Base-by-base conservation (phyloP, 163 green algal genomes). In the Chlamydomonas reinhardtii region DNA sequence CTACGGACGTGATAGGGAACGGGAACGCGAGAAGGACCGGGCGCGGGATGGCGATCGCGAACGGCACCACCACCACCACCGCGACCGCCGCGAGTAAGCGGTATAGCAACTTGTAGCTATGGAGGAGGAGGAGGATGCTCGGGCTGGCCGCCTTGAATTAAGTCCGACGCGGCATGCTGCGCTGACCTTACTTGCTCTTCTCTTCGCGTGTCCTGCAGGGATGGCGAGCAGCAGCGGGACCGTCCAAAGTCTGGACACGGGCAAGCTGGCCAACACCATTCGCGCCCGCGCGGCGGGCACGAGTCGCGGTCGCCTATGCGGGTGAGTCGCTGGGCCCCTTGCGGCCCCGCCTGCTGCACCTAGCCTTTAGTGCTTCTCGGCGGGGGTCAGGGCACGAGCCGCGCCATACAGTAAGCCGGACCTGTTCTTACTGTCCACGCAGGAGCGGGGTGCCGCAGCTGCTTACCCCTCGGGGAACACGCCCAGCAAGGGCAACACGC, bases 401-500 rank as follows among this genome's bases (percentile, higher is more conserved):
- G n/a, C n/a, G n/a, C n/a, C n/a, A n/a, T n/a, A n/a, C n/a, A n/a
- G n/a, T n/a, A n/a, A n/a, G n/a, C n/a, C n/a, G n/a, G n/a, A n/a
- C n/a, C n/a, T n/a, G n/a, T n/a, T n/a, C 4, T 29, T 29, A 4
- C 20, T 29, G 0, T 66, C 20, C 3, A 17, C n/a, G 25, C 71
- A 85, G 78, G 78, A 85, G 3, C 48, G 48, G 35, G 65, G 17
- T 11, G 43, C 62, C 48, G 48, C 48, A 56, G 48, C 48, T 9
- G 64, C 62, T 3, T 77, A 85, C 32, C 48, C 74, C 20, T 59
- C 78, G 2, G 68, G 68, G 48, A 59, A 52, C 16, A 85, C 78
- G 6, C 78, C 78, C 68, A 56, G n/a, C 76, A 84, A 71, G 64
- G 66, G 78, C 32, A 71, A 25, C 48, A 85, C 78, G 0, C 78